phyloP scores from a whole-genome alignment of 441 rosid species.

The Iberis amara region DNA sequence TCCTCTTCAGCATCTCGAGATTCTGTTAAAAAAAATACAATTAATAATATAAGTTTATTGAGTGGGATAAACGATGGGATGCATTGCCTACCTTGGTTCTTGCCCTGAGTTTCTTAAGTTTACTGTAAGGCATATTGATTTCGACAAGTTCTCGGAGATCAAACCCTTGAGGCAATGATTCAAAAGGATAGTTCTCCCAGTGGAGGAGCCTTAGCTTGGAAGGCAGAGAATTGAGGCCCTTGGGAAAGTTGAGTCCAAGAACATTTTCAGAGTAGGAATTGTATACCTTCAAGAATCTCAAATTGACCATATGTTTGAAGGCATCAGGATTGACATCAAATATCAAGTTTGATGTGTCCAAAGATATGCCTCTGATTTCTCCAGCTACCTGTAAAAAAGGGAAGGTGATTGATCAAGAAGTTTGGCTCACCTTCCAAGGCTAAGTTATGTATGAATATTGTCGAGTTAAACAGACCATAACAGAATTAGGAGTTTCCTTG shows the following conservation, averaged over 20 bases:
- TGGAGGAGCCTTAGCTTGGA: conserved; percentile 22
- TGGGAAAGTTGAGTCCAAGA: conserved; percentile 10
- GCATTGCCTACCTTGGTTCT: conserved; percentile 9
- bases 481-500: not conserved
- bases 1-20: conserved; percentile 10
- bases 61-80: not conserved
- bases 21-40: not conserved
- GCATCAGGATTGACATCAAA: conserved; percentile 14
- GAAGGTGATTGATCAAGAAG: not conserved
- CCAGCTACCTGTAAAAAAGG: conserved; percentile 19
- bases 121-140: conserved; percentile 26
- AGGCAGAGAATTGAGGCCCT: conserved; percentile 2
- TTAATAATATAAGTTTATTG: not conserved
- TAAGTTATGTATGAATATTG: not conserved
- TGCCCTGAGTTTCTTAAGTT: conserved; percentile 19
- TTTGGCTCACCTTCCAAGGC: not conserved
- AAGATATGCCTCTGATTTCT: conserved; percentile 11
- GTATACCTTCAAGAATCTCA: conserved; percentile 19
- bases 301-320: conserved; percentile 12
- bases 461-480: not conserved
- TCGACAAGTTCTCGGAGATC: conserved; percentile 12
- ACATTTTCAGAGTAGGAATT: not conserved
- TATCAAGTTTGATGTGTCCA: conserved; percentile 16
- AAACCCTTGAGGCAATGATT: conserved; percentile 22
- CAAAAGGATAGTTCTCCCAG: conserved; percentile 31